Evolutionary conservation across 2,329 filamentous ascomycete species (phyloP).

Genomic region (Penicillium palitans): DNA sequence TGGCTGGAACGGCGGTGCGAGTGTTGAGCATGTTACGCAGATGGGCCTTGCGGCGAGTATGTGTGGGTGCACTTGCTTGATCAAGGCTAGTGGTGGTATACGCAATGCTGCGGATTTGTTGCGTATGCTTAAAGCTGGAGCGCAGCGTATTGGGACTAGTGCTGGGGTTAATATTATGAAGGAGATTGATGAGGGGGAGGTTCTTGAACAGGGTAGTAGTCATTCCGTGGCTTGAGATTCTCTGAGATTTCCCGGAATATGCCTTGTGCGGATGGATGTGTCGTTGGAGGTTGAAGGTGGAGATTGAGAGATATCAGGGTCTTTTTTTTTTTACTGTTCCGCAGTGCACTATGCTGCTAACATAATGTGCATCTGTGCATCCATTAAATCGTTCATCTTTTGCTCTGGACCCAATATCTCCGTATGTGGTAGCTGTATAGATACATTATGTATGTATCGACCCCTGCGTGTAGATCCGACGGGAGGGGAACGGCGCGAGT

Average conservation of each 20-base stretch:
- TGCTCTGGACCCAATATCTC: not conserved
- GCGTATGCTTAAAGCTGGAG: slow-evolving; percentile 58
- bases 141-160: slow-evolving; percentile 58
- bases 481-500: not conserved
- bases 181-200: slow-evolving; percentile 33
- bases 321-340: not conserved
- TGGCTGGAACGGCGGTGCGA: slow-evolving; percentile 60
- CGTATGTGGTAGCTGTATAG: not conserved
- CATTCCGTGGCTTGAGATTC: slow-evolving; percentile 14
- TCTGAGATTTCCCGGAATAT: not conserved
- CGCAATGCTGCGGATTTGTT: slow-evolving; percentile 52
- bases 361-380: not conserved
- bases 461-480: not conserved
- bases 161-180: slow-evolving; percentile 57
- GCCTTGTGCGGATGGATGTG: not conserved
- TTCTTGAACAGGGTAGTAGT: slow-evolving; percentile 22
- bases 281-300: not conserved
- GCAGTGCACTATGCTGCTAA: not conserved
- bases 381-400: not conserved
- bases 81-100: slow-evolving; percentile 62
- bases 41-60: slow-evolving; percentile 54
- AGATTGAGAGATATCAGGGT: not conserved
- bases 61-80: slow-evolving; percentile 47
- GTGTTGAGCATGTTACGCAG: slow-evolving; percentile 52
- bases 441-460: not conserved